Base-by-base conservation (phyloP, 331 rosid species). In the Stylosanthes scabra region DNA sequence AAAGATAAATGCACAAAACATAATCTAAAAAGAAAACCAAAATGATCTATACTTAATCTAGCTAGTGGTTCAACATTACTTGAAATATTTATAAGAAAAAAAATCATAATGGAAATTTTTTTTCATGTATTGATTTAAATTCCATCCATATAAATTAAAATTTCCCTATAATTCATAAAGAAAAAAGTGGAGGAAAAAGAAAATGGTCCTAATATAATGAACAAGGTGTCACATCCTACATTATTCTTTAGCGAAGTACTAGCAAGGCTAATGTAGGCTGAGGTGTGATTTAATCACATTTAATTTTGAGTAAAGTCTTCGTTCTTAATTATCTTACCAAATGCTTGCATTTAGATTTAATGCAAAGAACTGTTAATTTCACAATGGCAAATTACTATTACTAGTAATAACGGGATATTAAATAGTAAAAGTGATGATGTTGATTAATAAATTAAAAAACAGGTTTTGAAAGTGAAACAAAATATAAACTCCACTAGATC, bases 301-400 rank as follows among this genome's bases (percentile, higher is more conserved):
- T 37, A 37, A 15, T 61, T 64, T 81, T 71, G 73, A 60, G 45
- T 34, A 61, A 74, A 77, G 76, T 72, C 67, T n/a, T n/a, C n/a
- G n/a, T 49, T 65, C 28, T 12, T 51, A 69, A 63, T 55, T 46
- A 74, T 46, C 72, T 49, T 11, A 74, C 14, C 49, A 39, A 40
- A 52, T 56, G 66, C 68, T 25, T 15, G 31, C 14, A 25, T 37
- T 70, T 16, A 47, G 55, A 25, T 11, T 27, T 47, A 29, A 68
- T 59, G 60, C 58, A n/a, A n/a, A n/a, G n/a, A n/a, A 66, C 64
- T 29, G 64, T 49, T 11, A 4, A 59, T 67, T 76, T 59, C 29
- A 44, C 70, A 37, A 46, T 15, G 16, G 40, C 2, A 28, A 66
- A 62, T 20, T 42, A 14, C 37, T 31, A 31, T 3, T 31, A 31